Evolutionary conservation across 768 basidiomycete genomes (phyloP).

Genomic region (Tephrocybe sp.): DNA sequence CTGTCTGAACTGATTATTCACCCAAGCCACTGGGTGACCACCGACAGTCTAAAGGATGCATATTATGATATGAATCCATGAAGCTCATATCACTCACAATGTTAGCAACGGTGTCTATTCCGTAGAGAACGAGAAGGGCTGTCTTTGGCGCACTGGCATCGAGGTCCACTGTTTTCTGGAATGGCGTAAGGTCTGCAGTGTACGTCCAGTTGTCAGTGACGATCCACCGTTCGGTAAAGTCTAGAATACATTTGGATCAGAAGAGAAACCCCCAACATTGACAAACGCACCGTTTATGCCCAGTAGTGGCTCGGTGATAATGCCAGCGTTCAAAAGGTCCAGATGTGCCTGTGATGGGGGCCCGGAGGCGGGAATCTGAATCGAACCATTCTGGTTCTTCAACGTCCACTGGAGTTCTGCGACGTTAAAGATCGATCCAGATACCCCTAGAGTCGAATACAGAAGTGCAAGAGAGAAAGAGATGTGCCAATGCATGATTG

Average conservation of each 20-base stretch:
- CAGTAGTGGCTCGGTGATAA: constrained; percentile 52
- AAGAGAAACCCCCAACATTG: no score
- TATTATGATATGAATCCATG: neutral
- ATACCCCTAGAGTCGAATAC: neutral
- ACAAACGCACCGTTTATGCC: constrained; percentile 46
- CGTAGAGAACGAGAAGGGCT: constrained; percentile 50
- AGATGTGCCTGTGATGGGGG: constrained; percentile 56
- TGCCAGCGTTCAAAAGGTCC: constrained; percentile 47
- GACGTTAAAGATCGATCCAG: constrained; percentile 36
- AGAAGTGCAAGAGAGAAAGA: neutral
- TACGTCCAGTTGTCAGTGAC: constrained; percentile 58
- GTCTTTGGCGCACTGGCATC: constrained; percentile 20
- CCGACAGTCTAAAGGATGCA: constrained; percentile 36
- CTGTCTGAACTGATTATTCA: constrained; percentile 56
- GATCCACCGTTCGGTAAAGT: constrained; percentile 56
- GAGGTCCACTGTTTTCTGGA: constrained; percentile 26
- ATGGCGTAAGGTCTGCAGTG: constrained; percentile 48
- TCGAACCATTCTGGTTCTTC: constrained; percentile 49
- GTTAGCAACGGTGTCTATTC: constrained; percentile 55
- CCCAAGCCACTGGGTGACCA: constrained; percentile 52
- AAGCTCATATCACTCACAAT: constrained; percentile 33
- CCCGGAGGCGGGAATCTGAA: constrained; percentile 47
- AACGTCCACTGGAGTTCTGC: constrained; percentile 50
- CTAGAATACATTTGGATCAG: constrained; percentile 20
- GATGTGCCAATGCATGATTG: constrained; percentile 6